These are phyloP conservation scores for Periconia sp. DNA, from an alignment of 2,329 filamentous ascomycete species.

Conservation along the genomic window DNA sequence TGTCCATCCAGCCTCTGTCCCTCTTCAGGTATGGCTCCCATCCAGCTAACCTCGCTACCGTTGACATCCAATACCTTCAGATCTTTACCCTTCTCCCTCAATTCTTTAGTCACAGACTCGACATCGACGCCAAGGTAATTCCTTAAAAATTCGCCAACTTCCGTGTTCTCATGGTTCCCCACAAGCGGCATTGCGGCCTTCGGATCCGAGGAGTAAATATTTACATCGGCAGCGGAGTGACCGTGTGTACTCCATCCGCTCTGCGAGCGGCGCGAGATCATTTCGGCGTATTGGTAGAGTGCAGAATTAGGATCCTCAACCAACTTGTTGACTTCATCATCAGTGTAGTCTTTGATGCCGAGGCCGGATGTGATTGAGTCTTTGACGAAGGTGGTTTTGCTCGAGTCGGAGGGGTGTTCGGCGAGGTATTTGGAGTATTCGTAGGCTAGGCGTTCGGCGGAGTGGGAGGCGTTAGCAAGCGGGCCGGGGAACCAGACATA, in stretches of 20 bases:
- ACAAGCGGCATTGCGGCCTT: conserved; percentile 66
- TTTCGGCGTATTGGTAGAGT: conserved; percentile 74
- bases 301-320: conserved; percentile 63
- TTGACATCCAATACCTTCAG: conserved; percentile 36
- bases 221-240: conserved; percentile 88
- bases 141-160: conserved; percentile 82
- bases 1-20: conserved; percentile 54
- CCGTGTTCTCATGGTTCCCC: conserved; percentile 95
- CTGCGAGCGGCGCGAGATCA: conserved; percentile 86
- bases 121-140: conserved; percentile 83
- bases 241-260: conserved; percentile 95
- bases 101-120: conserved; percentile 75
- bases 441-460: conserved; percentile 71
- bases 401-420: conserved; percentile 35
- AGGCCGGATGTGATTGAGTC: conserved; percentile 72
- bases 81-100: conserved; percentile 62
- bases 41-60: conserved; percentile 46
- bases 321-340: conserved; percentile 73
- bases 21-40: conserved; percentile 49
- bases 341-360: conserved; percentile 75
- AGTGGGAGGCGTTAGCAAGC: conserved; percentile 79
- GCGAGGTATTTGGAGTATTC: conserved; percentile 68
- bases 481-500: conserved; percentile 84
- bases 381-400: conserved; percentile 66
- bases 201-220: conserved; percentile 85